Evolutionary conservation across 2,329 filamentous ascomycete genomes (phyloP).

Genomic region (Aspergillus floridensis): DNA sequence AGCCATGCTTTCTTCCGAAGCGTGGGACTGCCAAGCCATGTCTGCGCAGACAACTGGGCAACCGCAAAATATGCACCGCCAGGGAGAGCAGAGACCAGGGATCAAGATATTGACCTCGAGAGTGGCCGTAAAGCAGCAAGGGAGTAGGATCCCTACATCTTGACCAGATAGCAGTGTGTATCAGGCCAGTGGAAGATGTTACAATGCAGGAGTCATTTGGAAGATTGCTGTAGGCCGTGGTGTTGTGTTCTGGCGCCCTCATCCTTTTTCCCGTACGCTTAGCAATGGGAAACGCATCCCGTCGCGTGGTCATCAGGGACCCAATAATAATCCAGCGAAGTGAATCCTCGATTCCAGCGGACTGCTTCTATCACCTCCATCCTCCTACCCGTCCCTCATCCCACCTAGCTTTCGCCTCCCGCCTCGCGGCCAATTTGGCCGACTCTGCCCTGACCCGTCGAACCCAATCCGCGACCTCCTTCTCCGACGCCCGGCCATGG

Average conservation of each 20-base stretch:
- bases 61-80: conserved; percentile 9
- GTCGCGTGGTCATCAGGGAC: not conserved
- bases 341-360: not conserved
- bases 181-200: not conserved
- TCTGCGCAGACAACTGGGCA: conserved; percentile 30
- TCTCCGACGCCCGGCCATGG: conserved; percentile 63
- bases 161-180: not conserved
- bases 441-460: conserved; percentile 76
- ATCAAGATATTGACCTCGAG: conserved; percentile 21
- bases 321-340: not conserved
- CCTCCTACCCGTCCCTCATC: conserved; percentile 93
- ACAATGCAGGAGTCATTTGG: not conserved
- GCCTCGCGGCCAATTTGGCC: conserved; percentile 72
- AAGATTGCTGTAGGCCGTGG: not conserved
- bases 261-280: not conserved
- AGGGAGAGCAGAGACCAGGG: not conserved
- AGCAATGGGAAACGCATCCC: not conserved
- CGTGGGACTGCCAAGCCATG: conserved; percentile 32
- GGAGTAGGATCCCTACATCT: conserved; percentile 5
- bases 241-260: not conserved
- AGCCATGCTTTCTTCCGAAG: conserved; percentile 63
- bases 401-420: conserved; percentile 89
- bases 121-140: conserved; percentile 14
- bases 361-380: conserved; percentile 64
- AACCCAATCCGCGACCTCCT: conserved; percentile 83